Evolutionary conservation across 1,284 basidiomycete species (phyloP).

Genomic region (Leccinum huronense): DNA sequence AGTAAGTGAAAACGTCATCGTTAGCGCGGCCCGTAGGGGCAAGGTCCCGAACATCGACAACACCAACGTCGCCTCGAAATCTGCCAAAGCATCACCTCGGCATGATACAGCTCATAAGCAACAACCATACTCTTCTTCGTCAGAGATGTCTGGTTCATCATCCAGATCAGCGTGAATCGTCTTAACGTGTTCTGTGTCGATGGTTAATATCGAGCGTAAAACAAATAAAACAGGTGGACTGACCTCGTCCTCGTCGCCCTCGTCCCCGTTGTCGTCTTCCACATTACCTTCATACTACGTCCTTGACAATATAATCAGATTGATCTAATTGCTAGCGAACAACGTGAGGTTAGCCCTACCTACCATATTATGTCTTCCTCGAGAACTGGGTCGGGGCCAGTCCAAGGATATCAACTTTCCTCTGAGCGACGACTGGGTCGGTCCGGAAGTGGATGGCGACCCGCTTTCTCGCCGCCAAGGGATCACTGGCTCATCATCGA

Average conservation of each 20-base stretch:
- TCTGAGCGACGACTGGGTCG: conserved; percentile 28
- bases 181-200: conserved; percentile 30
- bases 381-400: conserved; percentile 40
- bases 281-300: conserved; percentile 56
- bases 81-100: conserved; percentile 34
- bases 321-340: conserved; percentile 1
- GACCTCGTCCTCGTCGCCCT: conserved; percentile 45
- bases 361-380: conserved; percentile 71
- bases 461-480: conserved; percentile 58
- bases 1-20: conserved; percentile 55
- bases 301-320: conserved; percentile 40
- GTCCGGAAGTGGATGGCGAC: conserved; percentile 18
- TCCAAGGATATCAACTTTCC: conserved; percentile 36
- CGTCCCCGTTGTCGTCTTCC: conserved; percentile 45
- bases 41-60: conserved; percentile 45
- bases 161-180: conserved; percentile 54
- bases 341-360: conserved; percentile 43
- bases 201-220: conserved; percentile 14
- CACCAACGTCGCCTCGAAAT: conserved; percentile 50
- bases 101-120: neutral
- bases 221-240: conserved; percentile 7
- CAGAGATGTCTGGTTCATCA: conserved; percentile 66
- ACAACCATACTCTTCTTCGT: conserved; percentile 63
- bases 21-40: conserved; percentile 32
- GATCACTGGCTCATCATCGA: conserved; percentile 61